Conservation (phyloP, 83 land plant species). For the Isoetes engelmannii region DNA sequence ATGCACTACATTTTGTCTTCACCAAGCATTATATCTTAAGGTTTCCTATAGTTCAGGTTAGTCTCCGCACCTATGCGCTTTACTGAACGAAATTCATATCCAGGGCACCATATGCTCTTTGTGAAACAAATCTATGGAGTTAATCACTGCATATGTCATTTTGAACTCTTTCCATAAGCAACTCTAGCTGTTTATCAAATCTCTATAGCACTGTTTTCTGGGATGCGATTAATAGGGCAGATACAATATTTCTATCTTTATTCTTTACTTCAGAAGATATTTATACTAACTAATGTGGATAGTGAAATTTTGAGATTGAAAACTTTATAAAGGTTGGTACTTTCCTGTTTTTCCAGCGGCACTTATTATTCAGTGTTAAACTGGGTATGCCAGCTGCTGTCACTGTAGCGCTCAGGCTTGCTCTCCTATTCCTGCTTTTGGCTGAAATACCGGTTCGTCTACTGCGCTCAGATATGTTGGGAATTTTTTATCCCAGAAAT, state of each 20-base stretch:
- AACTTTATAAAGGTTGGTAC: neutral
- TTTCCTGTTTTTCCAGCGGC: constrained; percentile 51
- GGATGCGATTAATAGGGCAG: neutral
- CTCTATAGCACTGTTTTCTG: neutral
- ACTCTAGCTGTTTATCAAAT: neutral
- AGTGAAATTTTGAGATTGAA: too few species aligned
- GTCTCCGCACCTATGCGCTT: neutral
- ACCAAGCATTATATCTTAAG: constrained; percentile 10
- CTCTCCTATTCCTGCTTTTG: constrained; percentile 32
- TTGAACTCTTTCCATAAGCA: neutral
- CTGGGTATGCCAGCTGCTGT: constrained; percentile 62
- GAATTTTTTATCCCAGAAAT: neutral
- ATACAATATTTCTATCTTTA: neutral
- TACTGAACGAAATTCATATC: neutral
- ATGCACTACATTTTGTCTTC: constrained; percentile 12
- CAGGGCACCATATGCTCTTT: neutral
- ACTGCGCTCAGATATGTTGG: constrained; percentile 12
- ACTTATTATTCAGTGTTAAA: constrained; percentile 75
- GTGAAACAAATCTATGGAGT: neutral
- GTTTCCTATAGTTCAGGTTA: constrained; percentile 35
- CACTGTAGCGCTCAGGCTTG: constrained; percentile 42
- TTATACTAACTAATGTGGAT: neutral
- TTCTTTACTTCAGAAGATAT: neutral
- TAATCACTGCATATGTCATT: neutral
- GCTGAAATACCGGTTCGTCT: constrained; percentile 22